A percentile compares a stretch with the other conserved stretches of the same genome.
phyloP scores from a whole-genome alignment of 1,139 yeast species.

The Insectozyma bohioensis region DNA sequence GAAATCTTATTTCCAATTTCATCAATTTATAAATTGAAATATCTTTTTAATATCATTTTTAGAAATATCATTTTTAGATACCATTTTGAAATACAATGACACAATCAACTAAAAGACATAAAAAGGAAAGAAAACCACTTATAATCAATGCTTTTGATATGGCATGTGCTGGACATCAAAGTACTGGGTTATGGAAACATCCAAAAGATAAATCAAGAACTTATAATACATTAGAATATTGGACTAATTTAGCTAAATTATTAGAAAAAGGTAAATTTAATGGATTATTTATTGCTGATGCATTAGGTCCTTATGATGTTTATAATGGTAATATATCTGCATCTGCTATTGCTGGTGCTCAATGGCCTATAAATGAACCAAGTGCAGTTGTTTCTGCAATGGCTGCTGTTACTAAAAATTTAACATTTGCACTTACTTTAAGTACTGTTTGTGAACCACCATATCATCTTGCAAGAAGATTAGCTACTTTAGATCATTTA shows the following conservation, averaged over 20 bases:
- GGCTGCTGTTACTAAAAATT: slow-evolving; percentile 41
- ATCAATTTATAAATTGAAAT: too few relatives aligned
- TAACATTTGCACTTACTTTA: slow-evolving; percentile 41
- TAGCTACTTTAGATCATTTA: slow-evolving; percentile 43
- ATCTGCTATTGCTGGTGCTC: slow-evolving; percentile 39
- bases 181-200: slow-evolving; percentile 41
- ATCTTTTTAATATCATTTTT: too few relatives aligned
- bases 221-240: slow-evolving; percentile 40
- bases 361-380: slow-evolving; percentile 45
- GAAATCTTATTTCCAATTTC: too few relatives aligned
- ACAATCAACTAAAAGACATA: slow-evolving; percentile 16
- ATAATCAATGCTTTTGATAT: slow-evolving; percentile 41
- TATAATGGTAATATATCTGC: slow-evolving; percentile 37
- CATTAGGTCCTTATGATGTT: slow-evolving; percentile 42
- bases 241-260: slow-evolving; percentile 44
- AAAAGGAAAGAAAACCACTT: slow-evolving; percentile 20
- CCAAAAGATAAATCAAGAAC: slow-evolving; percentile 36
- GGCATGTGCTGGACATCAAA: slow-evolving; percentile 38
- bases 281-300: slow-evolving; percentile 47
- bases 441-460: slow-evolving; percentile 47
- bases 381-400: slow-evolving; percentile 40
- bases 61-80: too few relatives aligned
- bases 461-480: slow-evolving; percentile 42
- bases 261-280: slow-evolving; percentile 46
- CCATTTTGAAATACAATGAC: too few relatives aligned